Evolutionary conservation across 202 grass and related monocot genomes (phyloP), one percentile per base, ranked within the genome.

Genomic region (Dendrocalamus latiflorus): DNA sequence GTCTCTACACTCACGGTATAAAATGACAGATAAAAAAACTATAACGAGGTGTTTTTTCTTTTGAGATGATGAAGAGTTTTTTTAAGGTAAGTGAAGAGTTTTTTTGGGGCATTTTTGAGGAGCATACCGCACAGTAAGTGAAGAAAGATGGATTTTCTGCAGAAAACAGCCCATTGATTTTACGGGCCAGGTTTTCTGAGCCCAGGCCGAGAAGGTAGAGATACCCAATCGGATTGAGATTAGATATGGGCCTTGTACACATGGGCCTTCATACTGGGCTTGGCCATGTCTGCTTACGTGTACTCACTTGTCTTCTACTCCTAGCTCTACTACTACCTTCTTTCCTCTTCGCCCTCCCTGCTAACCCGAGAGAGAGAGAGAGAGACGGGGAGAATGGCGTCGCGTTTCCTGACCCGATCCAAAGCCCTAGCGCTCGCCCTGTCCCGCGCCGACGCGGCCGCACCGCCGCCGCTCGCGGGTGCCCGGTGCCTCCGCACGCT

Each of bases 331-430:
- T 25, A 9, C 22, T 42, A 8, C 9, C 30, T 9, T 22, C 39
- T 26, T 20, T 36, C 65, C 42, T 60, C 41, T 18, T 72, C 26
- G 43, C 30, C 49, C 15, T 62, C 70, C 42, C 9, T 25, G 55
- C 37, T 43, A 50, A 63, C 30, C 11, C 41, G 39, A 33, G 49
- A 60, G 18, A 47, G 55, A n/a, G n/a, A n/a, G n/a, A 37, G 67
- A 70, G 28, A 42, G 39, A 41, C 7, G 22, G 9, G 11, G 58
- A 80, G 48, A 82, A 92, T 92, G 90, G 87, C 84, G 70, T 87
- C 87, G 70, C 76, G 84, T 9, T 43, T 87, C 76, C 84, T 86
- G 16, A 73, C 54, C 84, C 71, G 84, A 89, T 92, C 90, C 70
- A 92, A 81, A 87, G 53, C 80, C 80, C 90, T 89, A 78, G 50